A percentile compares a stretch with the other conserved stretches of the same genome.
These are phyloP conservation scores for Coix lacrymajobi DNA, from an alignment of 176 grass and related monocot genomes.

Conservation along the genomic window DNA sequence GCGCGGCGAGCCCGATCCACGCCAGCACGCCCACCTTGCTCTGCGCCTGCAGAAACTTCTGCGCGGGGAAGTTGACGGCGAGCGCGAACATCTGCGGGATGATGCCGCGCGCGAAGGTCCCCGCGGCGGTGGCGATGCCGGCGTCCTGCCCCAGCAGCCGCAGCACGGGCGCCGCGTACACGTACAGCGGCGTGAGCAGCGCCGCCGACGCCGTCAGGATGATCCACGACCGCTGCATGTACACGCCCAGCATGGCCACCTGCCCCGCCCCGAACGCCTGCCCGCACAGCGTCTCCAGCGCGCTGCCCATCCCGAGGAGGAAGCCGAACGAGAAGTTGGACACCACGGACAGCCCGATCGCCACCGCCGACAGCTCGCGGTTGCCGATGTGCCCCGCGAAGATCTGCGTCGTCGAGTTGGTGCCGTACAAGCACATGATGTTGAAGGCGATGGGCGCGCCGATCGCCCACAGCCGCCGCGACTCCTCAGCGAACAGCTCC, in stretches of 20 bases:
- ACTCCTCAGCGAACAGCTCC: slow-evolving; percentile 44
- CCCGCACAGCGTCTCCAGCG: slow-evolving; percentile 79
- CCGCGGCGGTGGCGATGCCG: slow-evolving; percentile 42
- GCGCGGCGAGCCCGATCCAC: slow-evolving; percentile 54
- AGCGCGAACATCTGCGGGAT: slow-evolving; percentile 86
- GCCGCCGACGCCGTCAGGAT: slow-evolving; percentile 48
- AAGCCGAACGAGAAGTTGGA: slow-evolving; percentile 95
- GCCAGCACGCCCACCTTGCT: slow-evolving; percentile 65
- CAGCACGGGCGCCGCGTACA: slow-evolving; percentile 47
- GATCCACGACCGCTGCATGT: slow-evolving; percentile 89
- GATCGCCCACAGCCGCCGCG: slow-evolving; percentile 51
- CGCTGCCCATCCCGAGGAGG: slow-evolving; percentile 86
- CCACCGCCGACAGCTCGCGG: slow-evolving; percentile 73
- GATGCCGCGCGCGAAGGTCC: slow-evolving; percentile 52
- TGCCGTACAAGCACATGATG: slow-evolving; percentile 66
- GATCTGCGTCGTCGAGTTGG: slow-evolving; percentile 75
- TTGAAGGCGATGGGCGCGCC: slow-evolving; percentile 77
- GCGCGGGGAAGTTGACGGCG: slow-evolving; percentile 73
- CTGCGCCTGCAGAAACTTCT: slow-evolving; percentile 93
- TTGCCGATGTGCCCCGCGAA: slow-evolving; percentile 79
- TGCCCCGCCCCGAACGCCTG: slow-evolving; percentile 77
- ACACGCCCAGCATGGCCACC: slow-evolving; percentile 66
- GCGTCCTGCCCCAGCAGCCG: slow-evolving; percentile 68
- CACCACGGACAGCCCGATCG: slow-evolving; percentile 58
- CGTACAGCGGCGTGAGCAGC: slow-evolving; percentile 66